phyloP scores from a whole-genome alignment of 805 yeast genomes.

The Ogataea populi-albae region DNA sequence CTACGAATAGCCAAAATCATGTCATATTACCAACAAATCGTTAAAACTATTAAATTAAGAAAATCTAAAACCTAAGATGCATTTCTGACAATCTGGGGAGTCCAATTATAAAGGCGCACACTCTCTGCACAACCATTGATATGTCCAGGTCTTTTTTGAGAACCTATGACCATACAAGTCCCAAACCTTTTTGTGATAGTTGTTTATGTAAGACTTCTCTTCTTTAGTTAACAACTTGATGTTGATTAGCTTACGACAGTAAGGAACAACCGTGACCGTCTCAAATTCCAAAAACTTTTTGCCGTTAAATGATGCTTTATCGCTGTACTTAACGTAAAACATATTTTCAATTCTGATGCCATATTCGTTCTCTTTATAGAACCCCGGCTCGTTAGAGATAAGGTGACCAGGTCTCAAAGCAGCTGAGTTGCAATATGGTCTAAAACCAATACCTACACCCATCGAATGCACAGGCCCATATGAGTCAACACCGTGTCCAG shows the following conservation, averaged over 20 bases:
- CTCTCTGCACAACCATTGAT: constrained; percentile 51
- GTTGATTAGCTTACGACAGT: constrained; percentile 51
- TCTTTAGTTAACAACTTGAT: constrained; percentile 38
- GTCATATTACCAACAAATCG: too few species aligned
- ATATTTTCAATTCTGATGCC: constrained; percentile 57
- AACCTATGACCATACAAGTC: constrained; percentile 39
- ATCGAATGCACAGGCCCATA: constrained; percentile 62
- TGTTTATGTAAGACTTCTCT: constrained; percentile 51
- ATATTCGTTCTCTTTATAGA: constrained; percentile 55
- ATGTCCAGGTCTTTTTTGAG: constrained; percentile 37
- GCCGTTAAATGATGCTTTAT: constrained; percentile 34
- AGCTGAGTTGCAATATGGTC: constrained; percentile 45
- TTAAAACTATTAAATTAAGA: too few species aligned
- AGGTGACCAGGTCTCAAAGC: constrained; percentile 51
- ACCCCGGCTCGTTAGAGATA: constrained; percentile 62
- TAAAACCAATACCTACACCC: constrained; percentile 59
- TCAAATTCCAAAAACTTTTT: constrained; percentile 49
- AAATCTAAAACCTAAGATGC: not conserved
- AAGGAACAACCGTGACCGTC: constrained; percentile 58
- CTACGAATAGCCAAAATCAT: too few species aligned
- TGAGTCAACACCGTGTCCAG: constrained; percentile 65
- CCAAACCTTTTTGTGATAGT: constrained; percentile 49
- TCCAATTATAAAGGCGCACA: constrained; percentile 32
- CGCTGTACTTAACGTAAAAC: constrained; percentile 44
- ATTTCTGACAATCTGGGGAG: too few species aligned